These are phyloP conservation scores for Hypsizygus marmoreus DNA, from an alignment of 768 basidiomycete genomes.

Conservation along the genomic window DNA sequence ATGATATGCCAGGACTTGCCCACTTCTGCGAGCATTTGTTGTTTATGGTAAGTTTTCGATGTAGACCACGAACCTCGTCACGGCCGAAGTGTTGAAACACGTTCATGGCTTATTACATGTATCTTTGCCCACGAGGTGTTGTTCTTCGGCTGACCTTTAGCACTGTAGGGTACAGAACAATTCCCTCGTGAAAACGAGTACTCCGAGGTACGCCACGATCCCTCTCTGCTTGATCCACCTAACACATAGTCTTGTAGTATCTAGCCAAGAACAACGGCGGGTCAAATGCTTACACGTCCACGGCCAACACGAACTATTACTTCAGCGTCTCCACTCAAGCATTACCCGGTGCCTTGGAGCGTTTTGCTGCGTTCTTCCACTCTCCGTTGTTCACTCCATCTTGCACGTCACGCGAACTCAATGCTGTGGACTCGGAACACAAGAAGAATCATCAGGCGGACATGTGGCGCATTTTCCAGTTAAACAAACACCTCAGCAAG, in stretches of 20 bases:
- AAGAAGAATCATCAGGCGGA: conserved; percentile 94
- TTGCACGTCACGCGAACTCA: conserved; percentile 86
- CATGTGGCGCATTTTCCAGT: conserved; percentile 92
- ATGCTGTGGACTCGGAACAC: conserved; percentile 96
- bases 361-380: conserved; percentile 88
- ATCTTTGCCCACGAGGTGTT: not conserved
- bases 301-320: conserved; percentile 89
- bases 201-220: conserved; percentile 57
- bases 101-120: not conserved
- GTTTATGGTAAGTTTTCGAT: conserved; percentile 75
- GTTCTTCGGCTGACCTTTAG: not conserved
- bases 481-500: conserved; percentile 85
- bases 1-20: conserved; percentile 89
- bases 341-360: conserved; percentile 68
- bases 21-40: conserved; percentile 96
- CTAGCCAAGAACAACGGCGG: conserved; percentile 78
- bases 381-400: conserved; percentile 87
- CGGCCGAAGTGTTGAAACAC: not conserved
- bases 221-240: conserved; percentile 2
- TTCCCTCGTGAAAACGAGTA: conserved; percentile 96
- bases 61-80: not conserved
- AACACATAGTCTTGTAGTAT: conserved; percentile 44
- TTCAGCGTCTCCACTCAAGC: conserved; percentile 70
- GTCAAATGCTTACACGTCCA: conserved; percentile 92
- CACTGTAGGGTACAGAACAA: conserved; percentile 69